phyloP scores from a whole-genome alignment of 805 yeast genomes.

The Metschnikowia proteae region DNA sequence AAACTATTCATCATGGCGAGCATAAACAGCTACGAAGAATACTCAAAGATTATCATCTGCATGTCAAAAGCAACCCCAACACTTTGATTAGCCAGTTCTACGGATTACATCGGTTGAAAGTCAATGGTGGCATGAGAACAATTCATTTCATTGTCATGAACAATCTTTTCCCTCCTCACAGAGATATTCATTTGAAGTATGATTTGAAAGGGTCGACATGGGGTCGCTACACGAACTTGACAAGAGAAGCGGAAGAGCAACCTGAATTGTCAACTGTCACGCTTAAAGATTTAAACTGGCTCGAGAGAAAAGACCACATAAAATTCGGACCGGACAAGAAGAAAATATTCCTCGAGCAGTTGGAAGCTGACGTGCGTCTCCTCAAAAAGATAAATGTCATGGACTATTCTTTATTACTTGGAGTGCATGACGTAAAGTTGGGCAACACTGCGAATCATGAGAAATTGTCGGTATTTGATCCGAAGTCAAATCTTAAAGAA shows the following conservation, averaged over 20 bases:
- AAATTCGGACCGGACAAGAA: slow-evolving; percentile 71
- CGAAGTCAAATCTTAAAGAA: slow-evolving; percentile 34
- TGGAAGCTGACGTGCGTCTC: slow-evolving; percentile 69
- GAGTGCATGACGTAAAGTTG: slow-evolving; percentile 71
- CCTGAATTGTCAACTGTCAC: slow-evolving; percentile 41
- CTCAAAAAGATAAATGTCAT: slow-evolving; percentile 76
- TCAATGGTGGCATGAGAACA: slow-evolving; percentile 69
- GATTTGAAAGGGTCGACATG: slow-evolving; percentile 92
- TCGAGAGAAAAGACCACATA: slow-evolving; percentile 61
- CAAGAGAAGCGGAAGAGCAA: slow-evolving; percentile 23
- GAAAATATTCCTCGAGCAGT: slow-evolving; percentile 58
- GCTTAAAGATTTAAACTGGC: slow-evolving; percentile 85
- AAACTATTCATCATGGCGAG: slow-evolving; percentile 91
- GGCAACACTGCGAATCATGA: slow-evolving; percentile 44
- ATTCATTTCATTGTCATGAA: slow-evolving; percentile 96
- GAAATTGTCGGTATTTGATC: slow-evolving; percentile 44
- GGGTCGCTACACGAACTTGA: slow-evolving; percentile 60
- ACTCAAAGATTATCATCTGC: slow-evolving; percentile 71
- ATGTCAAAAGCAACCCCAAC: slow-evolving; percentile 79
- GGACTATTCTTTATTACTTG: slow-evolving; percentile 92
- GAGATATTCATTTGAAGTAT: slow-evolving; percentile 78
- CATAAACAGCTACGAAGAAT: slow-evolving; percentile 77
- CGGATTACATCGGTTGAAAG: slow-evolving; percentile 89
- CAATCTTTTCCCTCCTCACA: slow-evolving; percentile 90
- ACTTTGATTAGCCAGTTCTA: slow-evolving; percentile 93